Evolutionary conservation across 129 eudicot genomes (phyloP).

Genomic region (Daucus carota): DH1_v3.0 NC_030381.2:51909501-51910000

Average conservation of each 20-base stretch:
- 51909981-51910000: neutral
- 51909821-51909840: too few relatives aligned
- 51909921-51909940: neutral
- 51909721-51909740: too few relatives aligned
- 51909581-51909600: neutral
- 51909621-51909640: neutral
- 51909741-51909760: too few relatives aligned
- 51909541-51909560: constrained; percentile 4
- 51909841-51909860: too few relatives aligned
- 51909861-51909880: too few relatives aligned
- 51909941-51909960: neutral
- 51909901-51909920: neutral
- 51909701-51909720: neutral
- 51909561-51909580: neutral
- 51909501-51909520: neutral
- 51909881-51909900: neutral
- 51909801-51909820: too few relatives aligned
- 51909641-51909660: neutral
- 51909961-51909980: constrained; percentile 10
- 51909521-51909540: too few relatives aligned
- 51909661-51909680: neutral
- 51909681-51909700: neutral
- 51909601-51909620: neutral
- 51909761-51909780: neutral
- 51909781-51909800: neutral